Base-by-base conservation (phyloP, 257 asterid species). In the Forsythia viridissima region DNA sequence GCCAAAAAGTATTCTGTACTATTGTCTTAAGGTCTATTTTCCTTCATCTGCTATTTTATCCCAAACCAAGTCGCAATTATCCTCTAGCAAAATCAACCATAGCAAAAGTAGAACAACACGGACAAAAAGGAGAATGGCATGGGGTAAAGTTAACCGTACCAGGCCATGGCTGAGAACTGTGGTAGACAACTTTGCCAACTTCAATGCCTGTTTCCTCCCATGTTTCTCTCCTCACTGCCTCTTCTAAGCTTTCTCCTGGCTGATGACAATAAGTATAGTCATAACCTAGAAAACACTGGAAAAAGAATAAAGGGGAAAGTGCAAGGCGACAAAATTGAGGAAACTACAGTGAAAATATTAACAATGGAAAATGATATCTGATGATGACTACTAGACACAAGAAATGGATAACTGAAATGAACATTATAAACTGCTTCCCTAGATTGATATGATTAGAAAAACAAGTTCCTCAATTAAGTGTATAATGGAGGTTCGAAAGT, bases 131-230 rank as follows among this genome's bases (percentile, higher is more conserved):
- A 1, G 15, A 44, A 8, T 24, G 30, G 73, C 72, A 30, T 16
- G 24, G 7, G 7, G 24, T 40, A 20, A 63, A 61, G 77, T 36
- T 72, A 79, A 57, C 16, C 11, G 55, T 90, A 94, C 98, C 98
- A 43, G 99, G 99, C 98, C 97, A 95, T 41, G 98, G 99, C 88
- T 93, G 99, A 86, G 99, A 95, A 87, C 98, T 93, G 85, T 92
- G 98, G 80, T 95, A 93, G 65, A 92, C 87, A 68, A 95, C 99
- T 78, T 95, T 93, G 59, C 94, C 99, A 81, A 95, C 97, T 88
- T 95, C 99, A 80, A 95, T 85, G 77, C 99, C 97, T 51, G 97
- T 81, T 87, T 95, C 99, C 86, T 95, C 99, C 92, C 88, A 88
- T 41, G 99, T 92, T 84, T 95, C 99, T 87, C 99, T 88, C 89